Percentiles rank a stretch among this genome's conserved stretches.
phyloP scores from a whole-genome alignment of 1,284 basidiomycete genomes.

The Somion occarium region DNA sequence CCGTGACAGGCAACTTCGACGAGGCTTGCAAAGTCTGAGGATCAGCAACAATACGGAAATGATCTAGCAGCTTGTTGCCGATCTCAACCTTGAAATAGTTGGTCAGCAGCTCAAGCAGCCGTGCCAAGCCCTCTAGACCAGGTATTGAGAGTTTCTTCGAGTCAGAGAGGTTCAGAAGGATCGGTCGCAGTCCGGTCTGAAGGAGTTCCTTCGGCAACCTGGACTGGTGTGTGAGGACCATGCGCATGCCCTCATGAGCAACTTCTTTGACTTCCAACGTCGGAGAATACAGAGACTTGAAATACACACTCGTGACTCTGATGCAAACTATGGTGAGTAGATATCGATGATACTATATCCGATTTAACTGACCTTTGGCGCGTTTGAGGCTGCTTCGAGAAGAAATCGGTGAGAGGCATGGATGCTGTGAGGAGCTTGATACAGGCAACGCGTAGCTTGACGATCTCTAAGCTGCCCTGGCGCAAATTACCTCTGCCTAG shows the following conservation, averaged over 20 bases:
- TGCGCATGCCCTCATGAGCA: constrained; percentile 89
- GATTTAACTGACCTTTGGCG: constrained; percentile 66
- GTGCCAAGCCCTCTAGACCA: constrained; percentile 91
- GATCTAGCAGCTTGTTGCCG: constrained; percentile 94
- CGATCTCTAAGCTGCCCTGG: constrained; percentile 81
- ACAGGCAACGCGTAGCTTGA: constrained; percentile 92
- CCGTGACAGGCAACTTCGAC: constrained; percentile 73
- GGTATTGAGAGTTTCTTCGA: constrained; percentile 93
- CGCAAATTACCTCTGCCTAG: constrained; percentile 73
- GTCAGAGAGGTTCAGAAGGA: constrained; percentile 97
- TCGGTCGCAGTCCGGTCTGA: constrained; percentile 93
- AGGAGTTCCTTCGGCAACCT: constrained; percentile 94
- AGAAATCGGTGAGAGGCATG: constrained; percentile 93
- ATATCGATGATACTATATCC: constrained; percentile 7
- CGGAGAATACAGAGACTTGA: constrained; percentile 96
- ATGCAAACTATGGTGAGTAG: not conserved
- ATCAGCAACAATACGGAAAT: constrained; percentile 89
- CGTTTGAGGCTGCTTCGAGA: constrained; percentile 75
- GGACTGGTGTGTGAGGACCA: constrained; percentile 86
- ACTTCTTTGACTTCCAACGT: constrained; percentile 95
- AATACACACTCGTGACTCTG: constrained; percentile 94
- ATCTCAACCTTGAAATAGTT: constrained; percentile 99
- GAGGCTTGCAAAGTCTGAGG: constrained; percentile 80
- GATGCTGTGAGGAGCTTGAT: constrained; percentile 92
- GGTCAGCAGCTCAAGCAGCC: constrained; percentile 91